Conservation (phyloP, 495 filamentous ascomycete genomes). For the Trichoderma asperelloides region DNA sequence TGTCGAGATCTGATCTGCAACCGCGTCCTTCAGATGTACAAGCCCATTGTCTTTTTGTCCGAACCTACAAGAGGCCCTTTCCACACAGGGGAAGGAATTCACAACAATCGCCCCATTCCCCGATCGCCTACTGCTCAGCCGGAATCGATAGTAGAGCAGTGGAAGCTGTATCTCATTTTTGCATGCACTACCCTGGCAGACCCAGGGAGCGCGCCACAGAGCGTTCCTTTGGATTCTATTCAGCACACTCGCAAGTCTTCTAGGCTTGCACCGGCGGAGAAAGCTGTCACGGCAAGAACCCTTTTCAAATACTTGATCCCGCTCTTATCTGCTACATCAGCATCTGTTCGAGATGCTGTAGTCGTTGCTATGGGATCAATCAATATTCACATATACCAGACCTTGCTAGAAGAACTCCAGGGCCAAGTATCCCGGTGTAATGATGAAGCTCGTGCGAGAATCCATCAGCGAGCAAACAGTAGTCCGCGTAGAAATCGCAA, state of each 20-base stretch:
- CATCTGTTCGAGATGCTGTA: conserved; percentile 79
- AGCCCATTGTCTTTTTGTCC: conserved; percentile 65
- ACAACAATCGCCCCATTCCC: conserved; percentile 32
- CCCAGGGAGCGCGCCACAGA: conserved; percentile 49
- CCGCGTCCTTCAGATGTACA: conserved; percentile 85
- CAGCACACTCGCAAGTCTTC: conserved; percentile 83
- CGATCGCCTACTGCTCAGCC: conserved; percentile 65
- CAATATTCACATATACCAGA: conserved; percentile 91
- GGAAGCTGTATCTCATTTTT: conserved; percentile 97
- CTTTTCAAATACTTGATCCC: conserved; percentile 89
- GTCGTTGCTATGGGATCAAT: conserved; percentile 88
- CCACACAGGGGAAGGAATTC: conserved; percentile 37
- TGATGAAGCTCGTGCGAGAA: conserved; percentile 78
- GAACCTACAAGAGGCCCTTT: conserved; percentile 59
- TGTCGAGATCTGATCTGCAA: conserved; percentile 88
- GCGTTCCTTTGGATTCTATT: conserved; percentile 34
- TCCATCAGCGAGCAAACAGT: conserved; percentile 73
- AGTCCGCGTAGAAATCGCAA: conserved; percentile 65
- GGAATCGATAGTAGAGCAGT: conserved; percentile 88
- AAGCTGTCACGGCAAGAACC: conserved; percentile 76
- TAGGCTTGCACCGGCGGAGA: conserved; percentile 65
- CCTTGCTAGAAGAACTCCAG: conserved; percentile 81
- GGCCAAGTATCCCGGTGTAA: conserved; percentile 71
- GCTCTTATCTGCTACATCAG: conserved; percentile 64
- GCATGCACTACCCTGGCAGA: conserved; percentile 92